Evolutionary conservation across 352 stramenopile species (phyloP), one percentile per base, ranked within the genome.

Genomic region (Aphanomyces invadans): DNA sequence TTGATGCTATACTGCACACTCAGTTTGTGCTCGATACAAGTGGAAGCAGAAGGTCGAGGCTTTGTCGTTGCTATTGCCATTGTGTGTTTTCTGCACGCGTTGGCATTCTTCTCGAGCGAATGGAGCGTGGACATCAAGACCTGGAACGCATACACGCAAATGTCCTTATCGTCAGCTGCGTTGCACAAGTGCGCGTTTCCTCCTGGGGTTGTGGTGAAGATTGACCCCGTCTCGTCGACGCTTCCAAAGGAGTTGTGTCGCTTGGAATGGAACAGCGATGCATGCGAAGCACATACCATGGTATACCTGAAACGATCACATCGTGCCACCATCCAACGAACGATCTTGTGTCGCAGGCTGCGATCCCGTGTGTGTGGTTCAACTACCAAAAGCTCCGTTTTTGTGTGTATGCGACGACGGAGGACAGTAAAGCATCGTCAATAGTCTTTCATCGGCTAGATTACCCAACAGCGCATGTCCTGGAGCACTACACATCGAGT

Each of bases 371-470:
- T 33, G 64, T 89, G 44, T 88, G 74, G 76, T 92, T 92, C 44
- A 80, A 74, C 25, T 90, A 89, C 63, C 83, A 92, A 68, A 90
- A 92, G 51, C 62, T 90, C 19, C 80, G 76, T n/a, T 89, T 90
- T 56, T 90, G 77, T 67, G 51, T 89, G 19, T 81, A 84, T 42
- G 73, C 77, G 55, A 70, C 77, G 54, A 21, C 31, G 7, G 62
- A 76, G 23, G 75, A 80, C 42, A 57, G 55, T n/a, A 15, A 46
- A 42, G 36, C 7, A 51, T 64, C 10, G 62, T 51, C 46, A 28
- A 56, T 61, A 33, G 70, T 70, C 62, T 85, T 85, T 53, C 70
- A 71, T 2, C 75, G 77, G 4, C 70, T 85, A 38, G 74, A 79
- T 26, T 85, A 74, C 48, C 77, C 77, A 0, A 82, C 74, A n/a